phyloP scores from a whole-genome alignment of 257 asterid species.

The Petunia secreta region DNA sequence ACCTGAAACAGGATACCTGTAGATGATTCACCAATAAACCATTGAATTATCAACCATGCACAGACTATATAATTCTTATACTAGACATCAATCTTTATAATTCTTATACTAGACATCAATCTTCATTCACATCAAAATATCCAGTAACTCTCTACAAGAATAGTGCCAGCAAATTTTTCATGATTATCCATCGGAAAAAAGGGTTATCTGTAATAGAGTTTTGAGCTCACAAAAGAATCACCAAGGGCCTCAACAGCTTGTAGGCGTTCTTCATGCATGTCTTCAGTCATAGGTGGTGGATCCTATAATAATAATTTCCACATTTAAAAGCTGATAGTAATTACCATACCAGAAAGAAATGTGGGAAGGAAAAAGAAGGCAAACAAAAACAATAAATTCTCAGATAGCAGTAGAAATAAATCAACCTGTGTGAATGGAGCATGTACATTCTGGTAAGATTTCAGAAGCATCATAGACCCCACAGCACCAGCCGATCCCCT shows the following conservation, averaged over 20 bases:
- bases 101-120: constrained; percentile 1
- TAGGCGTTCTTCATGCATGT: constrained; percentile 92
- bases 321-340: not conserved
- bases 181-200: constrained; percentile 15
- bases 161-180: constrained; percentile 19
- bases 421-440: constrained; percentile 84
- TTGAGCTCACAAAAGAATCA: constrained; percentile 65
- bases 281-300: constrained; percentile 95
- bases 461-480: constrained; percentile 78
- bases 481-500: constrained; percentile 64
- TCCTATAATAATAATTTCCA: constrained; percentile 51
- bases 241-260: constrained; percentile 84
- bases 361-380: constrained; percentile 1
- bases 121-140: constrained; percentile 6
- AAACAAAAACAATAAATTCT: constrained; percentile 21
- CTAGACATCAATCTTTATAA: constrained; percentile 3
- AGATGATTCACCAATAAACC: not conserved
- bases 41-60: not conserved
- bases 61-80: not conserved
- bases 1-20: not conserved
- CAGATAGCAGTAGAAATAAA: constrained; percentile 35
- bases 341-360: not conserved
- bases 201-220: constrained; percentile 18
- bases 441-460: constrained; percentile 63
- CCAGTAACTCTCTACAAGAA: not conserved